These are phyloP conservation scores for Saururus chinensis DNA, from an alignment of 164 flowering plant genomes.

Conservation along the genomic window DNA sequence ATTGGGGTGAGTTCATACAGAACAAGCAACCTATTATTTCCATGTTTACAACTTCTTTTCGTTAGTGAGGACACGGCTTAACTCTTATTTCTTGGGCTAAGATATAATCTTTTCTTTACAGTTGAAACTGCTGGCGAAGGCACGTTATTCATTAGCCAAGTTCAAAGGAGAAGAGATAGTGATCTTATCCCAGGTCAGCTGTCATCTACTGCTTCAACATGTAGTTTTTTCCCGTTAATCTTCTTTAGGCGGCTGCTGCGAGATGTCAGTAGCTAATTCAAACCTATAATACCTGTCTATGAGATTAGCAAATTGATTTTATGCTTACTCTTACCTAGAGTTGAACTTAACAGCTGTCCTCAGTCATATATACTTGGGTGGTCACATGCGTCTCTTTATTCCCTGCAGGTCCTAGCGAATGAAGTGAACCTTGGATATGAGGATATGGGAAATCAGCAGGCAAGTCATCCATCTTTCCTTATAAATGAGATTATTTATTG, in stretches of 20 bases:
- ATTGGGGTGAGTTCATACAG: slow-evolving; percentile 57
- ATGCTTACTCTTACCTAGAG: not conserved
- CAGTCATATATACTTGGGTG: not conserved
- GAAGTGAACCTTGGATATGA: slow-evolving; percentile 92
- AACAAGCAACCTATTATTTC: not conserved
- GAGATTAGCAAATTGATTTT: not conserved
- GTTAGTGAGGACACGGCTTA: not conserved
- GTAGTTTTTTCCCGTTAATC: too few relatives aligned
- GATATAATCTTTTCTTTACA: slow-evolving; percentile 16
- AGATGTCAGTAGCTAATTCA: not conserved
- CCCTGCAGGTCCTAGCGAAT: slow-evolving; percentile 70
- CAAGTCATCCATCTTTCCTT: slow-evolving; percentile 12
- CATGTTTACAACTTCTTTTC: not conserved
- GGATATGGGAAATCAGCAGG: slow-evolving; percentile 93
- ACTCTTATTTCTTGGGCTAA: not conserved
- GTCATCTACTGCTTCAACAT: not conserved
- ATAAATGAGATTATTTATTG: not conserved
- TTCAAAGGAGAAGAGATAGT: slow-evolving; percentile 93
- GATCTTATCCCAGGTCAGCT: slow-evolving; percentile 75
- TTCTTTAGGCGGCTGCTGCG: not conserved
- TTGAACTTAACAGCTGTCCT: too few relatives aligned
- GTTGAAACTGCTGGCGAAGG: slow-evolving; percentile 79
- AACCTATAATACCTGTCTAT: not conserved
- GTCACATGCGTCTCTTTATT: not conserved
- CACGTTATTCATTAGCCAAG: slow-evolving; percentile 78